phyloP scores from a whole-genome alignment of 495 filamentous ascomycete genomes.

The Cudoniella acicularis region DNA sequence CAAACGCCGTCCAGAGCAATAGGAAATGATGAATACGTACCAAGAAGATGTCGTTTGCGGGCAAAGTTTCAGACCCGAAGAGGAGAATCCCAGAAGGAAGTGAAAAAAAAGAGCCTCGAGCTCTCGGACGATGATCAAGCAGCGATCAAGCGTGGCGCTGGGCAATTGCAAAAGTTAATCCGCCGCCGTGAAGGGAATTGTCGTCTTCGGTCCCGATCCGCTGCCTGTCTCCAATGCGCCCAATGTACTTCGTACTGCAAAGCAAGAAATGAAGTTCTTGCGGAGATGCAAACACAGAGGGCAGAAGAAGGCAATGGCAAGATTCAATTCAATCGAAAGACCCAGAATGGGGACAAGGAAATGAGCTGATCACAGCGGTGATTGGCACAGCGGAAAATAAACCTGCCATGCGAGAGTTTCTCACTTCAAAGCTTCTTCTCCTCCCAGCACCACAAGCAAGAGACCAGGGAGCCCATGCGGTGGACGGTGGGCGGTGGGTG shows the following conservation, averaged over 20 bases:
- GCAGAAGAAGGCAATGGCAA: not conserved
- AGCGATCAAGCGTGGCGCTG: conserved; percentile 16
- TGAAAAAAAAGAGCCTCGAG: conserved; percentile 19
- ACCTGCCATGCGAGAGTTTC: not conserved
- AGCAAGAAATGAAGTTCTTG: conserved; percentile 7
- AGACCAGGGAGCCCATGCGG: not conserved
- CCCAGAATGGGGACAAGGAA: not conserved
- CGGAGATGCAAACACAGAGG: not conserved
- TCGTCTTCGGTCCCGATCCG: not conserved
- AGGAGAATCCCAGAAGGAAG: not conserved
- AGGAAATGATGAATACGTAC: not conserved
- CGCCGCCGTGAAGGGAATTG: not conserved
- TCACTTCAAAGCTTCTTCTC: not conserved
- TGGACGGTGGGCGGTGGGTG: not conserved
- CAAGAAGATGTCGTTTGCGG: not conserved
- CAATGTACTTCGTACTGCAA: not conserved
- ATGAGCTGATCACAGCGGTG: conserved; percentile 5
- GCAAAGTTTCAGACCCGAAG: conserved; percentile 13
- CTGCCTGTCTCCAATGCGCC: not conserved
- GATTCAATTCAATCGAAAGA: not conserved
- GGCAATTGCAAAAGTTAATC: not conserved
- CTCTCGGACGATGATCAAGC: conserved; percentile 24
- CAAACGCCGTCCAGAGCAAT: not conserved
- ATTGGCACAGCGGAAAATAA: not conserved
- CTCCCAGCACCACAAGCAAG: not conserved